Evolutionary conservation across 257 asterid genomes (phyloP).

Genomic region (Fraxinus excelsior): DNA sequence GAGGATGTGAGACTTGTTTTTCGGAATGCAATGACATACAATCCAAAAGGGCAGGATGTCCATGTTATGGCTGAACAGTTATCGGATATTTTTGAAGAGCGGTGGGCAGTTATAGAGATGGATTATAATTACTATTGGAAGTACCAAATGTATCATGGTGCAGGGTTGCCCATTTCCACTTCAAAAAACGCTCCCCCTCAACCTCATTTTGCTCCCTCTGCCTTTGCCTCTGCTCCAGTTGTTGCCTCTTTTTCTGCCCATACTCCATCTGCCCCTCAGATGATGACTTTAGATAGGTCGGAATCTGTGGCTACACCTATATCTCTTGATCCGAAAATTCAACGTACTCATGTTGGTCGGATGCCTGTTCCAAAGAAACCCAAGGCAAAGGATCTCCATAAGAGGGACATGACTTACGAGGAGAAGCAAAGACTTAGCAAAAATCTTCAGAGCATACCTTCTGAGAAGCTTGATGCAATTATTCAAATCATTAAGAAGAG

Average conservation of each 20-base stretch:
- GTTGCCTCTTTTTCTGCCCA: constrained; percentile 35
- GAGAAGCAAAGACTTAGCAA: constrained; percentile 95
- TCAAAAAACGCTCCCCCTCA: constrained; percentile 50
- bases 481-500: constrained; percentile 92
- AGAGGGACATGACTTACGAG: constrained; percentile 93
- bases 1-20: constrained; percentile 93
- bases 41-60: constrained; percentile 91
- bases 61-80: constrained; percentile 79
- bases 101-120: constrained; percentile 71
- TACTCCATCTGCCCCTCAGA: constrained; percentile 35
- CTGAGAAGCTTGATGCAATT: constrained; percentile 86
- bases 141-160: constrained; percentile 62
- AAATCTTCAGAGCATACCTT: constrained; percentile 81
- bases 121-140: constrained; percentile 62
- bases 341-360: constrained; percentile 53
- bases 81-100: constrained; percentile 72
- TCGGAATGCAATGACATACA: constrained; percentile 87
- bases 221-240: constrained; percentile 13
- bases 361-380: constrained; percentile 88
- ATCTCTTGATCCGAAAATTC: constrained; percentile 51
- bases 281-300: constrained; percentile 49
- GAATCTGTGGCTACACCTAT: constrained; percentile 41
- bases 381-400: constrained; percentile 87
- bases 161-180: constrained; percentile 60
- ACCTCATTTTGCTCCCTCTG: constrained; percentile 39